A percentile compares a stretch with the other conserved stretches of the same genome.
These are phyloP conservation scores for Eustoma russellianum DNA, from an alignment of 257 asterid species.

Conservation along the genomic window DNA sequence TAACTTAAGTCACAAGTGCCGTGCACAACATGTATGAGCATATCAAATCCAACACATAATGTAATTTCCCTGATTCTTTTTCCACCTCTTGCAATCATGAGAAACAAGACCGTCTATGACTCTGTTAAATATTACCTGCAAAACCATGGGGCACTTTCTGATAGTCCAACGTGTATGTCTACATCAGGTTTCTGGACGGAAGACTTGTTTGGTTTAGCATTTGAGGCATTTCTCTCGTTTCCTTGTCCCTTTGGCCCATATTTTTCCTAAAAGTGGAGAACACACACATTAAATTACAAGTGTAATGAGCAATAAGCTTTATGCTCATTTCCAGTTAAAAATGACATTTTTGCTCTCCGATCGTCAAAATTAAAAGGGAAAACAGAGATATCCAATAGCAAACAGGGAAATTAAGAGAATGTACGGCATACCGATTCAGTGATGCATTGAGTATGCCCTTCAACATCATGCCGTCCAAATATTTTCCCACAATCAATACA, in stretches of 20 bases:
- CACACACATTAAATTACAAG: constrained; percentile 3
- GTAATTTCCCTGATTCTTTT: too few relatives aligned
- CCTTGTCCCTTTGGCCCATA: constrained; percentile 91
- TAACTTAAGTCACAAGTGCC: too few relatives aligned
- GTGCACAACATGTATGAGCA: too few relatives aligned
- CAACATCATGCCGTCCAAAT: constrained; percentile 62
- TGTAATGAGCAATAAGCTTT: too few relatives aligned
- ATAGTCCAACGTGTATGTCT: constrained; percentile 76
- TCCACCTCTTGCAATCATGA: too few relatives aligned
- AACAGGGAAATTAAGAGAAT: too few relatives aligned
- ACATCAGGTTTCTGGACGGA: constrained; percentile 67
- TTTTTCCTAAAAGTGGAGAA: constrained; percentile 53
- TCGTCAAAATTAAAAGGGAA: too few relatives aligned
- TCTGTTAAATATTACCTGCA: constrained; percentile 49
- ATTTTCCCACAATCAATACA: constrained; percentile 91
- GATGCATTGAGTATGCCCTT: constrained; percentile 82
- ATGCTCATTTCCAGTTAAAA: too few relatives aligned
- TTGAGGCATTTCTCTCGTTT: constrained; percentile 40
- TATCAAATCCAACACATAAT: too few relatives aligned
- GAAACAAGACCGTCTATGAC: too few relatives aligned
- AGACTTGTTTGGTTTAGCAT: constrained; percentile 40
- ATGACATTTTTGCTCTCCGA: too few relatives aligned
- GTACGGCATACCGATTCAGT: constrained; percentile 60
- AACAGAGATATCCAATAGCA: too few relatives aligned
- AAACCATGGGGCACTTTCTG: constrained; percentile 86